Conservation (phyloP, 2,329 filamentous ascomycete species). For the Bipolaris oryzae region DNA sequence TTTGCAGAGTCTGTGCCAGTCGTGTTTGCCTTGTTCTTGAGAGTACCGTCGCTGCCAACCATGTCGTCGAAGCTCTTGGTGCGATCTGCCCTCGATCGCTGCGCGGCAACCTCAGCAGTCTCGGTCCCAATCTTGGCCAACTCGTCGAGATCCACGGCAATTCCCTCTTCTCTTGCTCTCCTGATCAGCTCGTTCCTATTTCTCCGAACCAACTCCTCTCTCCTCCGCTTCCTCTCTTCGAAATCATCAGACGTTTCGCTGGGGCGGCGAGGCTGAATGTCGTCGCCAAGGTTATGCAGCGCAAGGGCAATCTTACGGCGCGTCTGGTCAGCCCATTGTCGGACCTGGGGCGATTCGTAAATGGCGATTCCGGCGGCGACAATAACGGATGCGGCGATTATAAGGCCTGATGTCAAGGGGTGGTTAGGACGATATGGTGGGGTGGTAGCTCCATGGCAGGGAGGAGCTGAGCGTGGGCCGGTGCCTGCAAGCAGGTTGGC, state of each 20-base stretch:
- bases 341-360: conserved; percentile 67
- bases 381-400: conserved; percentile 66
- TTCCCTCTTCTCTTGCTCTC: conserved; percentile 46
- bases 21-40: conserved; percentile 37
- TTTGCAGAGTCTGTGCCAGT: conserved; percentile 30
- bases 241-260: conserved; percentile 43
- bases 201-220: conserved; percentile 42
- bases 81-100: conserved; percentile 26
- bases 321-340: conserved; percentile 66
- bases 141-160: conserved; percentile 51
- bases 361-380: conserved; percentile 67
- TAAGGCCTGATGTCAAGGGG: conserved; percentile 58
- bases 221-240: conserved; percentile 36
- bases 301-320: conserved; percentile 66
- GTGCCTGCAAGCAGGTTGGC: conserved; percentile 45
- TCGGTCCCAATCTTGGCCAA: conserved; percentile 43
- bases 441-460: conserved; percentile 12
- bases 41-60: conserved; percentile 49
- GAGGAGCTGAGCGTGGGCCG: conserved; percentile 26
- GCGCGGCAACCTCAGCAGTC: conserved; percentile 27
- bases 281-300: conserved; percentile 65
- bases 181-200: conserved; percentile 47
- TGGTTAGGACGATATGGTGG: conserved; percentile 34
- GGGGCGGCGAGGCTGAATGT: conserved; percentile 56
- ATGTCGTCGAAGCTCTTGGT: conserved; percentile 49